A percentile compares a stretch with the other conserved stretches of the same genome.
phyloP scores from a whole-genome alignment of 148 eudicot species.

The Vaccinium vitisidaea region DNA sequence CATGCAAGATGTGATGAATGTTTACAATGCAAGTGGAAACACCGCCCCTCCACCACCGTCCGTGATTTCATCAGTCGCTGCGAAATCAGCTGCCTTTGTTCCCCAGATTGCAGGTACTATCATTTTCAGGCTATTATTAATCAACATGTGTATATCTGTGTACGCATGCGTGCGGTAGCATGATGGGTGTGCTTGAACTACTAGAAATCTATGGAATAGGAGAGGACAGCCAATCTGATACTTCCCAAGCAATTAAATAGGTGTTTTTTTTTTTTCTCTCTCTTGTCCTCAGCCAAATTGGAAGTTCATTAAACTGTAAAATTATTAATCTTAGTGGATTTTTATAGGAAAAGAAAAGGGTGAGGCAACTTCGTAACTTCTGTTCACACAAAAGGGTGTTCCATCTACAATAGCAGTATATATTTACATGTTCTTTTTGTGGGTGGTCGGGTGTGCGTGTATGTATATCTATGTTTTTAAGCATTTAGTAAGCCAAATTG shows the following conservation, averaged over 20 bases:
- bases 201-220: not conserved
- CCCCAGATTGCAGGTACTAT: slow-evolving; percentile 39
- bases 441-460: not conserved
- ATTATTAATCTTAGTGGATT: not conserved
- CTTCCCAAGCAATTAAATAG: not conserved
- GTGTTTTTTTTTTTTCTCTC: not conserved
- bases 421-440: not conserved
- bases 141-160: not conserved
- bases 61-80: slow-evolving; percentile 18
- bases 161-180: not conserved
- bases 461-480: not conserved
- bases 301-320: not conserved
- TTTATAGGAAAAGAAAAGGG: not conserved
- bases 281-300: not conserved
- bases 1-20: slow-evolving; percentile 70
- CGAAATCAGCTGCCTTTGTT: slow-evolving; percentile 21
- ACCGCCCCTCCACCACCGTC: slow-evolving; percentile 20
- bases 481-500: not conserved
- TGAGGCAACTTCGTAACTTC: not conserved
- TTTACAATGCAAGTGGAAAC: slow-evolving; percentile 39
- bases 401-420: not conserved
- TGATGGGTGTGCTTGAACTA: not conserved
- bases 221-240: not conserved
- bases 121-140: not conserved
- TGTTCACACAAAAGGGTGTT: not conserved